A percentile compares a stretch with the other conserved stretches of the same genome.
Conservation (phyloP, 805 yeast species). For the Starmerella sirachaensis region DNA sequence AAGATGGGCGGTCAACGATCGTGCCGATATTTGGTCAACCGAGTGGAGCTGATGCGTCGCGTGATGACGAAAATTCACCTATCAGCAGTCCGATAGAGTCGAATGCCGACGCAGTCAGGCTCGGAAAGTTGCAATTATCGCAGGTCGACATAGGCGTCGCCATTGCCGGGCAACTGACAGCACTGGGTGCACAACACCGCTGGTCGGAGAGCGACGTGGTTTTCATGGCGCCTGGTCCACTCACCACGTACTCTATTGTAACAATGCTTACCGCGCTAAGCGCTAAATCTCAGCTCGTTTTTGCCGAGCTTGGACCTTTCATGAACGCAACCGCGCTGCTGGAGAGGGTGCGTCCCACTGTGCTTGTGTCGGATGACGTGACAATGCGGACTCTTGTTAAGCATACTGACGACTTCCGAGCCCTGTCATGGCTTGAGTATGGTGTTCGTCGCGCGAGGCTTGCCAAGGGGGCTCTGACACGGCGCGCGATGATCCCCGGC, state of each 20-base stretch:
- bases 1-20: constrained; percentile 6
- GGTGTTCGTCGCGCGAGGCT: constrained; percentile 18
- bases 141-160: constrained; percentile 27
- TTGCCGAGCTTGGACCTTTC: constrained; percentile 18
- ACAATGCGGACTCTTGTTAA: constrained; percentile 24
- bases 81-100: too few species aligned
- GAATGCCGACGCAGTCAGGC: constrained; percentile 4
- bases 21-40: constrained; percentile 10
- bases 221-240: constrained; percentile 24
- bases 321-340: constrained; percentile 21
- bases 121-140: constrained; percentile 7
- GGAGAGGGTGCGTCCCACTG: constrained; percentile 22
- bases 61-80: too few species aligned
- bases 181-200: constrained; percentile 25
- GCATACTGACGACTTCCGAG: constrained; percentile 20
- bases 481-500: constrained; percentile 19
- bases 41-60: not conserved
- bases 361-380: constrained; percentile 26
- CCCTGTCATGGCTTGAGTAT: constrained; percentile 14
- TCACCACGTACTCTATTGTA: constrained; percentile 23
- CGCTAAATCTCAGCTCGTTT: constrained; percentile 16
- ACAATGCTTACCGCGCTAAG: constrained; percentile 28
- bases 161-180: constrained; percentile 30
- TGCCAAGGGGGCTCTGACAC: constrained; percentile 24
- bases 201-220: constrained; percentile 26